These are phyloP conservation scores for Boletus subparvulus DNA, from an alignment of 768 basidiomycete species.

Conservation along the genomic window DNA sequence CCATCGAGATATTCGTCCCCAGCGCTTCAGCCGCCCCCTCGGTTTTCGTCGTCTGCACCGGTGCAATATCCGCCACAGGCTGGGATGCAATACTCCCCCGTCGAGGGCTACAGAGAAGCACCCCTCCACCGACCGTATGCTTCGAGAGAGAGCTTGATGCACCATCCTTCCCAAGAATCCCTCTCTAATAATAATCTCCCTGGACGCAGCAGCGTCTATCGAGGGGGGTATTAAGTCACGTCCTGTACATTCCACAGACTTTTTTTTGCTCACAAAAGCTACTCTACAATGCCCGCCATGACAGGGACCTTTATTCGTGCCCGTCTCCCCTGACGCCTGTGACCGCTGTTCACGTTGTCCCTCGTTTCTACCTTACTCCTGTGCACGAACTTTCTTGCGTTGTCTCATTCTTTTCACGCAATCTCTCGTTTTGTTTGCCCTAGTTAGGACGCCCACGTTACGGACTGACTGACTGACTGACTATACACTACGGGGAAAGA, in stretches of 20 bases:
- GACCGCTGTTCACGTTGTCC: background rate
- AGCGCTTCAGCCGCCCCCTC: conserved; percentile 25
- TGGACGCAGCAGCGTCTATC: conserved; percentile 32
- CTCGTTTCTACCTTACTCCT: conserved; percentile 12
- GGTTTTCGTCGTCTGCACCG: conserved; percentile 41
- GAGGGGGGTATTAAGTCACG: conserved; percentile 15
- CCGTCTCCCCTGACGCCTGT: background rate
- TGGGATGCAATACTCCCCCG: conserved; percentile 25
- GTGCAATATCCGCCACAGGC: conserved; percentile 40
- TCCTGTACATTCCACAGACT: background rate
- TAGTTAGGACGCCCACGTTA: background rate
- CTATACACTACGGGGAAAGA: too few species aligned
- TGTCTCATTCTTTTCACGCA: too few species aligned
- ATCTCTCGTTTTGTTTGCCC: background rate
- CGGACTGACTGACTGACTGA: background rate
- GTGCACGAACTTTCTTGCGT: background rate
- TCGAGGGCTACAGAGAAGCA: conserved; percentile 52
- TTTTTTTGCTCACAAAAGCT: background rate
- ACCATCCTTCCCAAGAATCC: conserved; percentile 19
- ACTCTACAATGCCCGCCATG: conserved; percentile 19
- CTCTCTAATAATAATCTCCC: conserved; percentile 27
- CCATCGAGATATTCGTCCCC: conserved; percentile 33
- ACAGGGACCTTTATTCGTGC: conserved; percentile 8
- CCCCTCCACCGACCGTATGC: conserved; percentile 59
- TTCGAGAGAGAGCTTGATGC: conserved; percentile 14